Evolutionary conservation across 805 yeast species (phyloP).

Genomic region (Yamadazyma sp.): DNA sequence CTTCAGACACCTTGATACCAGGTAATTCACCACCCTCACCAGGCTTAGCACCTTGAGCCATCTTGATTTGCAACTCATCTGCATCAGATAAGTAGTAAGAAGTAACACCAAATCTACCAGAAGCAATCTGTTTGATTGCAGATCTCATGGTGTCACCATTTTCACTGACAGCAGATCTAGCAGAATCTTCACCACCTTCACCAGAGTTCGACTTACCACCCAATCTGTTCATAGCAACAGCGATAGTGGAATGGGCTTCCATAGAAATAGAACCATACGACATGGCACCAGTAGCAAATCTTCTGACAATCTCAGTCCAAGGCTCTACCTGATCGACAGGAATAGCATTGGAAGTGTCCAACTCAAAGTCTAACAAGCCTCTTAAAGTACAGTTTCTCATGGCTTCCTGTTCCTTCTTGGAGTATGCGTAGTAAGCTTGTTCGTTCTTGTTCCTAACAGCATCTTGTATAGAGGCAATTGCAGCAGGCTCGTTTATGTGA

Average conservation of each 20-base stretch:
- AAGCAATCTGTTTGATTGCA: slow-evolving; percentile 97
- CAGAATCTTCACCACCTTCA: slow-evolving; percentile 99
- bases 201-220: slow-evolving; percentile 99
- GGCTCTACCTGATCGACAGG: slow-evolving; percentile 99
- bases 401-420: slow-evolving; percentile 88
- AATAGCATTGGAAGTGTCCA: slow-evolving; percentile 63
- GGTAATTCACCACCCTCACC: slow-evolving; percentile 99
- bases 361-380: slow-evolving; percentile 91
- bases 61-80: slow-evolving; percentile 94
- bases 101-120: slow-evolving; percentile 98
- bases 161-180: slow-evolving; percentile 72
- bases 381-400: slow-evolving; percentile 90
- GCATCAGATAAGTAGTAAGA: slow-evolving; percentile 93
- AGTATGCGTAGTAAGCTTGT: slow-evolving; percentile 85
- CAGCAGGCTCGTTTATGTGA: slow-evolving; percentile 91
- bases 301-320: slow-evolving; percentile 97
- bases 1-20: slow-evolving; percentile 84
- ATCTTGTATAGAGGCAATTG: slow-evolving; percentile 93
- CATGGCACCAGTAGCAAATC: slow-evolving; percentile 99
- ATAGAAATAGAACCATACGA: slow-evolving; percentile 97
- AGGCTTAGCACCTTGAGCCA: slow-evolving; percentile 99
- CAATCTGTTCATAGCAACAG: slow-evolving; percentile 96
- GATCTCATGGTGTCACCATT: slow-evolving; percentile 98
- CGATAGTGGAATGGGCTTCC: slow-evolving; percentile 97
- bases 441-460: slow-evolving; percentile 98